Base-by-base conservation (phyloP, 768 basidiomycete species). In the Russula compacta region DNA sequence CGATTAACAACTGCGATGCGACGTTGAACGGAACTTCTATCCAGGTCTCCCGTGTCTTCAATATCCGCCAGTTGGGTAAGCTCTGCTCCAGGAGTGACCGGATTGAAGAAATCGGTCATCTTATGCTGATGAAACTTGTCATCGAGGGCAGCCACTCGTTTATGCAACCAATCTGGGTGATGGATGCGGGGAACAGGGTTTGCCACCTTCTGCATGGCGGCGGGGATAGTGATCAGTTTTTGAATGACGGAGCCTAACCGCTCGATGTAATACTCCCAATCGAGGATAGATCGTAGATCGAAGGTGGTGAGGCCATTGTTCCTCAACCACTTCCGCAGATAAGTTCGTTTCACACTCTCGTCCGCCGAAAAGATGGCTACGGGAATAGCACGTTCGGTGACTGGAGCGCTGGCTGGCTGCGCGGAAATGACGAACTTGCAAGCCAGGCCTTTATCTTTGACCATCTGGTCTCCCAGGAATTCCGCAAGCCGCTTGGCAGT, bases 61-160 rank as follows among this genome's bases (percentile, higher is more conserved):
- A 88, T 86, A 68, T 87, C 65, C 21, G 70, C 69, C 8, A 63
- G 58, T 14, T 67, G 56, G 2, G 67, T 69, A 40, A 67, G 64
- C 50, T 70, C 68, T 39, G 71, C 72, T 9, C 71, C 72, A 53
- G 69, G 72, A 15, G 67, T 71, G 35, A 72, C 71, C 46, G 73
- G 73, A 59, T 75, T 79, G 75, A 99, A 98, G 76, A 98, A 98
- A 67, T 98, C 93, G 0, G 93, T 95, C 53, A 99, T 77, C 74
- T 95, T 98, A 73, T 98, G 95, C 72, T 99, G 97, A 71, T 92
- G 94, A 77, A 98, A 98, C 74, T 92, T 97, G 78, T 98, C 95
- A 44, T 94, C 83, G 15, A 87, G 82, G 12, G 86, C 89, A 14
- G 87, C 88, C 11, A 98, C 92, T 48, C 97, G 81, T 48, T 89